Percentiles rank a stretch among this genome's conserved stretches.
These are phyloP conservation scores for Plasmopara viticola DNA, from an alignment of 352 stramenopile species.

Conservation along the genomic window DNA sequence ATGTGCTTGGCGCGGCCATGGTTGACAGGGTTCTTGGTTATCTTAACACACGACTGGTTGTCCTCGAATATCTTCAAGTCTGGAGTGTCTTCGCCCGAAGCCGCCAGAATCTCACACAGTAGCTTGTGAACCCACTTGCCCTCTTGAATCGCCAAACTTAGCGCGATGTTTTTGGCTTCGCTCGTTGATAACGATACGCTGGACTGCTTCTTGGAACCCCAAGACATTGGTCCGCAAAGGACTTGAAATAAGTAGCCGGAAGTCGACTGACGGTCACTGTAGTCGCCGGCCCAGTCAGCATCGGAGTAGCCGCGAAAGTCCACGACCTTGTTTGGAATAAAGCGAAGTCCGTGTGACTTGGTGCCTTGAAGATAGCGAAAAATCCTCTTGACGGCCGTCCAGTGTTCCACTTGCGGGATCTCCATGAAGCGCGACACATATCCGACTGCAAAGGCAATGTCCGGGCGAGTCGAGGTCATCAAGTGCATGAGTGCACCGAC, in stretches of 20 bases:
- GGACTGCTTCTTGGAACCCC: conserved; percentile 1
- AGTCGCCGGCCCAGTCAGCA: background rate
- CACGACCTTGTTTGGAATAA: background rate
- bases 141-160: conserved; percentile 8
- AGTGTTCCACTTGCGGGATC: conserved; percentile 14
- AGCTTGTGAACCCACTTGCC: background rate
- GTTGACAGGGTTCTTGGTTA: background rate
- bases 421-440: conserved; percentile 18
- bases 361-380: conserved; percentile 11
- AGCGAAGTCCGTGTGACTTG: conserved; percentile 10
- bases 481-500: conserved; percentile 17
- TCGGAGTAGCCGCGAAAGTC: background rate
- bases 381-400: conserved; percentile 6
- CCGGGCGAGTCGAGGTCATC: conserved; percentile 14
- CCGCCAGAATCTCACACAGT: conserved; percentile 4
- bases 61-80: conserved; percentile 8
- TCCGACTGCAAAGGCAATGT: conserved; percentile 8
- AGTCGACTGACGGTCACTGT: background rate
- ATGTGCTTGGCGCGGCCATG: background rate
- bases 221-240: background rate
- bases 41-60: conserved; percentile 8
- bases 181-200: conserved; percentile 9
- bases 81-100: conserved; percentile 1
- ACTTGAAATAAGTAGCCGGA: background rate
- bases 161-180: conserved; percentile 12